These are phyloP conservation scores for Globisporangium ultimum DNA, from an alignment of 352 stramenopile species.

Conservation along the genomic window DNA sequence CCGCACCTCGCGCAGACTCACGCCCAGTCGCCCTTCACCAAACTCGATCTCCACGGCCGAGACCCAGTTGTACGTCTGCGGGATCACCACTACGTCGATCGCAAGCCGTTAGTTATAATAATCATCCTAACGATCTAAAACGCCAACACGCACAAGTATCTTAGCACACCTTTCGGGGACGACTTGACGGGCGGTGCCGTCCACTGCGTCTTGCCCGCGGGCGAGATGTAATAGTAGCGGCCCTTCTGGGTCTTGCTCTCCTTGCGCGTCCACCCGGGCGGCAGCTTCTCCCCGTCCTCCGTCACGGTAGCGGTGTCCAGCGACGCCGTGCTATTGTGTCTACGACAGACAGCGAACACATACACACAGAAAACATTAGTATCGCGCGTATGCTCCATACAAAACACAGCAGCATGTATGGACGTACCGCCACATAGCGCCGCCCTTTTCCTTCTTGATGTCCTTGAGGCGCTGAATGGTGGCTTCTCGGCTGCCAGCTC, in stretches of 20 bases:
- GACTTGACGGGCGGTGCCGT: constrained; percentile 39
- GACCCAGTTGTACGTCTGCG: constrained; percentile 75
- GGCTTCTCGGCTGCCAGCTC: background rate
- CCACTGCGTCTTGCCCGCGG: constrained; percentile 82
- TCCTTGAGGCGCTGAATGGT: constrained; percentile 19
- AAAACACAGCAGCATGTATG: background rate
- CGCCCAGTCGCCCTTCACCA: constrained; percentile 69
- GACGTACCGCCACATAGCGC: constrained; percentile 15
- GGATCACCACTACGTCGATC: constrained; percentile 13
- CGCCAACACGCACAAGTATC: background rate
- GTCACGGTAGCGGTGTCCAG: constrained; percentile 1
- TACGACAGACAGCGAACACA: background rate
- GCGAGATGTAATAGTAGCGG: constrained; percentile 84
- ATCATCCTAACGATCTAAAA: background rate
- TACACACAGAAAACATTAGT: background rate
- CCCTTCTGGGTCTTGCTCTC: constrained; percentile 87
- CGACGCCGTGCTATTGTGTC: constrained; percentile 19
- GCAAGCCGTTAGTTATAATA: background rate
- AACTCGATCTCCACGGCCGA: constrained; percentile 86
- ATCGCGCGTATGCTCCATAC: background rate
- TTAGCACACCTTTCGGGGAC: background rate
- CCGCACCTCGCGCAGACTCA: constrained; percentile 75
- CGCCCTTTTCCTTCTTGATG: constrained; percentile 19
- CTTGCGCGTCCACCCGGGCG: constrained; percentile 74
- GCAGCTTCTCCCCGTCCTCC: constrained; percentile 37